Evolutionary conservation across 345 rosid genomes (phyloP).

Genomic region (Eucalyptus caleyi): DNA sequence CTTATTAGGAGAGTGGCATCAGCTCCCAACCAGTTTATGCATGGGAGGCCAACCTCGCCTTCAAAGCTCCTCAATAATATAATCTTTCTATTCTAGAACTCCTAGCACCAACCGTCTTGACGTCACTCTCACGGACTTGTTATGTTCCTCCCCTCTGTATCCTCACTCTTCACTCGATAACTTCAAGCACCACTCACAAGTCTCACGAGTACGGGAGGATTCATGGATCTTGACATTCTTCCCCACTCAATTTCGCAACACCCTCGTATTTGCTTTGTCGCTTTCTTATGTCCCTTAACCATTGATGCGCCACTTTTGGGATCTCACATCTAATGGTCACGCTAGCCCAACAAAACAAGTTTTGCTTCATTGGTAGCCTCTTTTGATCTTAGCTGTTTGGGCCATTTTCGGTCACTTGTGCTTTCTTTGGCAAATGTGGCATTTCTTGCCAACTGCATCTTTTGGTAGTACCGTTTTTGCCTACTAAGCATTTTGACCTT

Average conservation of each 20-base stretch:
- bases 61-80: too few relatives aligned
- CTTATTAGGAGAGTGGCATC: rapidly evolving
- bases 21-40: rapidly evolving
- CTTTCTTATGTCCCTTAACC: too few relatives aligned
- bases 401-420: rapidly evolving
- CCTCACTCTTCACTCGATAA: too few relatives aligned
- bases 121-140: rapidly evolving
- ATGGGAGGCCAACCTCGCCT: rapidly evolving
- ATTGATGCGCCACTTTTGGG: too few relatives aligned
- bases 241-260: too few relatives aligned
- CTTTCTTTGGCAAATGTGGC: too few relatives aligned
- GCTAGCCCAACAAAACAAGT: rapidly evolving
- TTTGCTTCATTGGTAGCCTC: too few relatives aligned
- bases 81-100: rapidly evolving
- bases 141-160: rapidly evolving
- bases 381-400: rapidly evolving
- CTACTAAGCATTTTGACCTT: too few relatives aligned
- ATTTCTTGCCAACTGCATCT: too few relatives aligned
- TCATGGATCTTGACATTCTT: rapidly evolving
- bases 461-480: too few relatives aligned
- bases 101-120: rapidly evolving
- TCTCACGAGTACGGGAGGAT: rapidly evolving
- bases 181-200: too few relatives aligned
- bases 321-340: too few relatives aligned
- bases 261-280: rapidly evolving